These are phyloP conservation scores for Ilyonectria sp. DNA, from an alignment of 2,329 filamentous ascomycete species.

Conservation along the genomic window DNA sequence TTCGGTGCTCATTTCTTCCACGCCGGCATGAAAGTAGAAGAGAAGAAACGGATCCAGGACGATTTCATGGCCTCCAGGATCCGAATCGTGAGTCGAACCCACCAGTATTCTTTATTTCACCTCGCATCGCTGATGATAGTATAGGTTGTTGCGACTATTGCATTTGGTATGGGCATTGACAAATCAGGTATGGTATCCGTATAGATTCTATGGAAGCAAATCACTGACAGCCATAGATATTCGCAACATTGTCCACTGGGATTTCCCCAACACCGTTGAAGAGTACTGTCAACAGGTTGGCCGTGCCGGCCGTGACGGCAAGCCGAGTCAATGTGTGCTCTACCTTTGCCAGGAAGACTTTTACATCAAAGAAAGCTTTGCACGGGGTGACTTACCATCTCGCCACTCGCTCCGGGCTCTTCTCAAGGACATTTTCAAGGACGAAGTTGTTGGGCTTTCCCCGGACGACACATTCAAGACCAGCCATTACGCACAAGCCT, in stretches of 20 bases:
- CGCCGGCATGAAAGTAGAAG: constrained; percentile 63
- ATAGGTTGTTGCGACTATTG: constrained; percentile 64
- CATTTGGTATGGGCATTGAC: constrained; percentile 74
- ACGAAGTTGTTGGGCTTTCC: constrained; percentile 39
- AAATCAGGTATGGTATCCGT: constrained; percentile 53
- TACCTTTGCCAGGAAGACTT: constrained; percentile 72
- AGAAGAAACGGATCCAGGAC: constrained; percentile 65
- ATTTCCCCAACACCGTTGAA: constrained; percentile 66
- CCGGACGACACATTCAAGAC: constrained; percentile 53
- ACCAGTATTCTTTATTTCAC: not conserved
- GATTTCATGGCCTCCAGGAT: constrained; percentile 64
- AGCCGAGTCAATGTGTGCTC: constrained; percentile 69
- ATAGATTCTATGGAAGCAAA: not conserved
- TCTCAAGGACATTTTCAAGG: constrained; percentile 66
- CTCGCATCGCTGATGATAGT: not conserved
- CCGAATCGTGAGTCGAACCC: constrained; percentile 47
- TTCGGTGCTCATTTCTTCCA: constrained; percentile 65
- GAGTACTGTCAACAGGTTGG: constrained; percentile 73
- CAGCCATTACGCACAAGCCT: constrained; percentile 61
- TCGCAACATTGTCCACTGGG: constrained; percentile 68
- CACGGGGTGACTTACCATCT: constrained; percentile 72
- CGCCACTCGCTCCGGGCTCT: constrained; percentile 62
- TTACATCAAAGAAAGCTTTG: constrained; percentile 71
- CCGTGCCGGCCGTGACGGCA: constrained; percentile 68
- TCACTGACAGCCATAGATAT: constrained; percentile 56